These are phyloP conservation scores for Komagataella ulmi DNA, from an alignment of 805 yeast species.

Conservation along the genomic window DNA sequence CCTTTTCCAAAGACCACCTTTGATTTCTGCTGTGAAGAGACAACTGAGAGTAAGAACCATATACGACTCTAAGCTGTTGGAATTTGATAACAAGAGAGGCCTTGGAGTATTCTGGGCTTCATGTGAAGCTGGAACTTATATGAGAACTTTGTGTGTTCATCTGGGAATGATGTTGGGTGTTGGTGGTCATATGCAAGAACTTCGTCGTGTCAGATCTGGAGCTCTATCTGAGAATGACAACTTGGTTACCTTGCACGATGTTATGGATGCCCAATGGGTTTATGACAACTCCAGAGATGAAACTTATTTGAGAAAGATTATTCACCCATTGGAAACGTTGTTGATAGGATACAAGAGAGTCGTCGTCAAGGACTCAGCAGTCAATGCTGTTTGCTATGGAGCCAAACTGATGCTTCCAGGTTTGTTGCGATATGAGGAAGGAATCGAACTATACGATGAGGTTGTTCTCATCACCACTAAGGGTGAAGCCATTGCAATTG, in stretches of 20 bases:
- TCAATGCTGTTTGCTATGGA: slow-evolving; percentile 96
- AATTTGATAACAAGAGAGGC: slow-evolving; percentile 93
- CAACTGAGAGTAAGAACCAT: slow-evolving; percentile 97
- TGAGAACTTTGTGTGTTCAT: slow-evolving; percentile 98
- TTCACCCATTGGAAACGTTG: slow-evolving; percentile 89
- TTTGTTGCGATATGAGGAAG: slow-evolving; percentile 91
- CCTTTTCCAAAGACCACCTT: slow-evolving; percentile 96
- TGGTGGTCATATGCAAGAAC: slow-evolving; percentile 99
- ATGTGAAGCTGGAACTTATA: slow-evolving; percentile 99
- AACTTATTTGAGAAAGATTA: slow-evolving; percentile 83
- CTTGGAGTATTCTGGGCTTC: slow-evolving; percentile 99
- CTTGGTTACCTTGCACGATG: slow-evolving; percentile 93
- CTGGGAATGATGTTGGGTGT: slow-evolving; percentile 96
- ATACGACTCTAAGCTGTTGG: slow-evolving; percentile 89
- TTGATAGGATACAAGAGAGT: slow-evolving; percentile 93
- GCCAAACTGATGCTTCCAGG: slow-evolving; percentile 99
- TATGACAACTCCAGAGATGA: slow-evolving; percentile 97
- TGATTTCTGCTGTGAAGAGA: slow-evolving; percentile 97
- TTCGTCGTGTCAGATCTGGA: slow-evolving; percentile 97
- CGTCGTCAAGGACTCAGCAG: slow-evolving; percentile 86
- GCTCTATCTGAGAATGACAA: slow-evolving; percentile 84
- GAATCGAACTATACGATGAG: slow-evolving; percentile 94
- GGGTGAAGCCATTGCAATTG: slow-evolving; percentile 99
- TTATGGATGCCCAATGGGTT: slow-evolving; percentile 95
- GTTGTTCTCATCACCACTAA: slow-evolving; percentile 96